Evolutionary conservation across 108 stramenopile species (phyloP).

Genomic region (Aurantiochytrium sp.): DNA sequence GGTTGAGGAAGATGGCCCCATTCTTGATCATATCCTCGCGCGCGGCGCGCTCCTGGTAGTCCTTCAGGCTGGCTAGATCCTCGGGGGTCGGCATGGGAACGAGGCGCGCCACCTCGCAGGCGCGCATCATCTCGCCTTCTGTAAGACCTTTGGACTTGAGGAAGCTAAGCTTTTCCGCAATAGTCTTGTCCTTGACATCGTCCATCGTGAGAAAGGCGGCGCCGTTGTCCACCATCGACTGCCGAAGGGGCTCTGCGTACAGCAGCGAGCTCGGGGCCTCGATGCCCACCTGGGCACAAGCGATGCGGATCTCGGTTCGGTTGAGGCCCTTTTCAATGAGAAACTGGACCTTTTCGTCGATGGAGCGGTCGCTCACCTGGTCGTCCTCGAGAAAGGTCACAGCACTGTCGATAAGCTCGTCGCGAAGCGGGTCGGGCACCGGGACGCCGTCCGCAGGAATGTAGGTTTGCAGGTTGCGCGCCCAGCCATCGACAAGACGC

Average conservation of each 20-base stretch:
- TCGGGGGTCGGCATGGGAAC: not conserved
- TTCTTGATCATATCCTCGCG: constrained; percentile 16
- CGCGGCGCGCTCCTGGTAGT: not conserved
- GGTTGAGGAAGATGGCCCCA: constrained; percentile 21
- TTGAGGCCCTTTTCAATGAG: not conserved
- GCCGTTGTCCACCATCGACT: not conserved
- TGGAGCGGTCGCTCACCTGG: not conserved
- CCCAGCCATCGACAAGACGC: not conserved
- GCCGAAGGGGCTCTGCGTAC: not conserved
- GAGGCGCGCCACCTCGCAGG: not conserved
- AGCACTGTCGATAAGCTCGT: constrained; percentile 21
- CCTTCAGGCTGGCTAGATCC: not conserved
- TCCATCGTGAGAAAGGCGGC: not conserved
- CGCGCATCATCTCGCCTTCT: not conserved
- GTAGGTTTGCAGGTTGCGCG: not conserved
- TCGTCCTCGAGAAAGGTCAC: constrained; percentile 11
- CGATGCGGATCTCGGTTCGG: constrained; percentile 4
- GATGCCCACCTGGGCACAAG: constrained; percentile 18
- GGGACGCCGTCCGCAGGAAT: not conserved
- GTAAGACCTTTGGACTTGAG: not conserved
- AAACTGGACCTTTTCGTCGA: not conserved
- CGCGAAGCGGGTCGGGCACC: not conserved
- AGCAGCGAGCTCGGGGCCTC: constrained; percentile 1
- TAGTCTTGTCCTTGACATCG: not conserved
- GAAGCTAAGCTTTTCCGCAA: not conserved